Base-by-base conservation (phyloP, 495 filamentous ascomycete genomes). In the Haplographium delicatum region DNA sequence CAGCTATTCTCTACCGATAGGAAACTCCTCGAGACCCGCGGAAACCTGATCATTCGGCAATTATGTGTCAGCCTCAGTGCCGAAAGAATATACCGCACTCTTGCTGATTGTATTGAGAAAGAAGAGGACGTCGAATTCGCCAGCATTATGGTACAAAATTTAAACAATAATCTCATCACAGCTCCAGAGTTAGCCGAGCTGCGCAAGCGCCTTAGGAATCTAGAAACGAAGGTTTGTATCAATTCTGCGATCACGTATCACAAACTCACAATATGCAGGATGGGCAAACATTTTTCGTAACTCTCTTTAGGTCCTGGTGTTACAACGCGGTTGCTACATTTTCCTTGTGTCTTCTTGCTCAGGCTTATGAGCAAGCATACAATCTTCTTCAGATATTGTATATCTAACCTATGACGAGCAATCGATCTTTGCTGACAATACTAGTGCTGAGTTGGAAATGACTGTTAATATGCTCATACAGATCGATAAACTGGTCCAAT, bases 91-190 rank as follows among this genome's bases (percentile, higher is more conserved):
- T 99, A 96, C 62, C 85, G 94, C 25, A 97, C 90, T 4, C 68
- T 99, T 42, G 94, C 94, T 38, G 94, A 97, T 54, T 96, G 93
- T 65, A 83, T 99, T 5, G 94, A 97, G 66, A 95, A 94, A 54
- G 94, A 99, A 65, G 91, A 97, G 72, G 93, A 99, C 62, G 76
- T 96, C 26, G 94, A 97, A 63, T 99, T 99, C 66, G 90, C 94
- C 15, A 96, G 91, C 56, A 99, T 97, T 58, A 99, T 99, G 94
- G 89, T 99, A 22, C 94, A 97, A 62, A 96, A 97, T 65, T 74
- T 99, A 37, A 99, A 99, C 68, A 99, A 99, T 61, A 99, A 97
- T 57, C 78, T 99, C 16, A 97, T 97, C 56, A 99, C 94, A 9
- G 94, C 94, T 0, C 94, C 94, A 0, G 90, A 99, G 62, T 74